Evolutionary conservation across 345 rosid species (phyloP).

Genomic region (Sapria himalayana): DNA sequence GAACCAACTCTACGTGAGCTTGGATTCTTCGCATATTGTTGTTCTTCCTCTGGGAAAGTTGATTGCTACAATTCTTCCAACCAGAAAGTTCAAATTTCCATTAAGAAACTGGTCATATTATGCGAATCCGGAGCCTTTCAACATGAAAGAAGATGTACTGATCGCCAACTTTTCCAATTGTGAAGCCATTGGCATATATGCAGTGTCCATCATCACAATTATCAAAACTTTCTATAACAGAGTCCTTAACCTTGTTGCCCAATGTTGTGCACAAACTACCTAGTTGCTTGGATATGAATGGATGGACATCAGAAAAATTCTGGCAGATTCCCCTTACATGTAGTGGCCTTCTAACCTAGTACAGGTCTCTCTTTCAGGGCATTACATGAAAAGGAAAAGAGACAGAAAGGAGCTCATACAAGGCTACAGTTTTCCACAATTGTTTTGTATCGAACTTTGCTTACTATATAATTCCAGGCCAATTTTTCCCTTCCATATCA

Average conservation of each 20-base stretch:
- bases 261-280: no score
- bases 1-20: slow-evolving; percentile 17
- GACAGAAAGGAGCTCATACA: slow-evolving; percentile 11
- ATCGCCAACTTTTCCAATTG: slow-evolving; percentile 35
- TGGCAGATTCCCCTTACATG: slow-evolving; percentile 38
- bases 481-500: slow-evolving; percentile 14
- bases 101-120: slow-evolving; percentile 20
- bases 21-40: slow-evolving; percentile 26
- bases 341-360: slow-evolving; percentile 43
- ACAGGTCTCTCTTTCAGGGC: slow-evolving; percentile 27
- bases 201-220: slow-evolving; percentile 19
- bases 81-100: slow-evolving; percentile 12
- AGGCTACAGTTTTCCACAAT: slow-evolving; percentile 24
- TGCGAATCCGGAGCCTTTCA: slow-evolving; percentile 34
- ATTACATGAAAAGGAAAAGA: slow-evolving; percentile 20
- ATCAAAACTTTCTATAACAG: slow-evolving; percentile 32
- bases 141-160: slow-evolving; percentile 29
- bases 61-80: slow-evolving; percentile 32
- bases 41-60: slow-evolving; percentile 24
- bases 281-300: slow-evolving; percentile 42
- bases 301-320: slow-evolving; percentile 31
- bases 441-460: slow-evolving; percentile 16
- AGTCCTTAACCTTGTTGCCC: slow-evolving; percentile 6
- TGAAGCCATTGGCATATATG: slow-evolving; percentile 26
- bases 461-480: slow-evolving; percentile 13